Base-by-base conservation (phyloP, 768 basidiomycete genomes). In the Naematelia encephala region DNA sequence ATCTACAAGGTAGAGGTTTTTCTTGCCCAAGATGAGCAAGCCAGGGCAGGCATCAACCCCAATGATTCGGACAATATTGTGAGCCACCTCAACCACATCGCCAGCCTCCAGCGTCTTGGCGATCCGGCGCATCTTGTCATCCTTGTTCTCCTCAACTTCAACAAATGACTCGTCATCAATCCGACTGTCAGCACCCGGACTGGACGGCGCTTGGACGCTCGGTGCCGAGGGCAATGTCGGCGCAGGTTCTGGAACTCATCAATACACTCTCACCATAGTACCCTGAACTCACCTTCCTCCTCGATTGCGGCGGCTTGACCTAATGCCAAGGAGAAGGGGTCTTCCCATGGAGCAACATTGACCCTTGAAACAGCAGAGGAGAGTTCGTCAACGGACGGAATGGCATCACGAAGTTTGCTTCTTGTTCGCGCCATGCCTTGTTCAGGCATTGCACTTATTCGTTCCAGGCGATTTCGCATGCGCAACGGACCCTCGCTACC, bases 21-120 rank as follows among this genome's bases (percentile, higher is more conserved):
- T 86, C 46, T 82, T 83, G 12, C 91, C 93, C 14, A 92, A 83
- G 51, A 97, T 92, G 23, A 97, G 80, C 5, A 96, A 81, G 0
- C 93, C 92, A 57, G 91, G 91, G 60, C 87, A 90, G 14, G 90
- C 90, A 76, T 96, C 93, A 3, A 97, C 90, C 0, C 92, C 93
- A 13, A 85, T 85, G 50, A 96, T 85, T 12, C 91, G 84, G 4
- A 90, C 89, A 48, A 93, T 89, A 11, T 92, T 97, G 50, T 70
- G 70, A 26, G 68, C 74, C 55, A 75, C 89, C 63, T 93, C 89
- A 30, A 97, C 89, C 5, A 91, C 83, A 73, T 97, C 92, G 2
- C 90, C 89, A 22, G 89, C 85, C 71, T 92, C 89, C 23, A 94
- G 80, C 59, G 91, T 87, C 68, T 91, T 89, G 42, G 90, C 82